phyloP scores from a whole-genome alignment of 164 flowering plant genomes.

The Annona squamosa region DNA sequence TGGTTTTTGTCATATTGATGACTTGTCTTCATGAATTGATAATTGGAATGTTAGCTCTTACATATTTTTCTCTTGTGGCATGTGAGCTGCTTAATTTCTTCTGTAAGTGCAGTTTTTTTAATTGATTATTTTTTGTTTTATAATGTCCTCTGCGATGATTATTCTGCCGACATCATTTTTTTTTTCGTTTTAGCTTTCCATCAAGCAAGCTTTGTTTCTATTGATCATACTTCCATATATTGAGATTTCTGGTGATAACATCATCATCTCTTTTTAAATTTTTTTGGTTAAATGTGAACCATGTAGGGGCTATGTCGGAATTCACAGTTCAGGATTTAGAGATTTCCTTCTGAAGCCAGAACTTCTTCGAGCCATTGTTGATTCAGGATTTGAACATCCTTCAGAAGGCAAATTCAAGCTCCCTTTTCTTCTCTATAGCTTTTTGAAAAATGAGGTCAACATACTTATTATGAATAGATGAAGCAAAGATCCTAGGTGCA shows the following conservation, averaged over 20 bases:
- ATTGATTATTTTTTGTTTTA: no score
- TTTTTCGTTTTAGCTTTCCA: not conserved
- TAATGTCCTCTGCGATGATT: no score
- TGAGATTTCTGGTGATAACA: not conserved
- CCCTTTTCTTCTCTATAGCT: not conserved
- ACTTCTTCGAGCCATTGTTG: constrained; percentile 90
- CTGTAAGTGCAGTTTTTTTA: no score
- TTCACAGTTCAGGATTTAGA: constrained; percentile 97
- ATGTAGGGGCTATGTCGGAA: constrained; percentile 89
- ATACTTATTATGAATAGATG: no score
- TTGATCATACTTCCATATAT: not conserved
- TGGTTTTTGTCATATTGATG: no score
- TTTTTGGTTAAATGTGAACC: not conserved
- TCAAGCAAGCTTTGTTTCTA: not conserved
- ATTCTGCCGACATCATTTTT: no score
- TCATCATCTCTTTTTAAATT: not conserved
- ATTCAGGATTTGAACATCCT: constrained; percentile 98
- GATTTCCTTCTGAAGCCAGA: constrained; percentile 96
- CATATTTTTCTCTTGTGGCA: no score
- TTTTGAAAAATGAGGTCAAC: not conserved
- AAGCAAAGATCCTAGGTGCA: no score
- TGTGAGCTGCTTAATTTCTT: no score
- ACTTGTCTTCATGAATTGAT: no score
- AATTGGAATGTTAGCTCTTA: no score
- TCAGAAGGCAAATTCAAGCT: constrained; percentile 69